Evolutionary conservation across 2,329 filamentous ascomycete genomes (phyloP), one percentile per base, ranked within the genome.

Genomic region (Diaporthe aspalathi): DNA sequence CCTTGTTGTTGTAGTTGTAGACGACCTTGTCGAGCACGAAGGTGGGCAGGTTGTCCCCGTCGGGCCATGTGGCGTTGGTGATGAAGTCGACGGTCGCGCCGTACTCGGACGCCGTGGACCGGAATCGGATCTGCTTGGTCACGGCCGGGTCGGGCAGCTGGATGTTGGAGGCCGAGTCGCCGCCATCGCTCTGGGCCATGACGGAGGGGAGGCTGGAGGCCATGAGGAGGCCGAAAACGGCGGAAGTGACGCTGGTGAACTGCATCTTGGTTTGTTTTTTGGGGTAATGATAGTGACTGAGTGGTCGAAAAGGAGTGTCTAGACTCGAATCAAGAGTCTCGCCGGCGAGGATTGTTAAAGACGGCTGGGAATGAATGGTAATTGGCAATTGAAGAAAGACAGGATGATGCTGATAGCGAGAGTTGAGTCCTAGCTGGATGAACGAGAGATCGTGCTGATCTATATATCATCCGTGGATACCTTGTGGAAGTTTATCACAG

Each of bases 1-100:
- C 60, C 29, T 24, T n/a, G 60, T 65, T 65, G 60, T 65, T 65
- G 60, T 65, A 65, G 60, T 65, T 65, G 60, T 65, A 65, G 43
- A 65, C 60, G 60, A 65, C 60, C 60, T 65, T 65, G 45, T 65
- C 60, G 45, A 65, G 8, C 2, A 65, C 43, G 3, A 65, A 65
- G 60, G 60, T 65, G 43, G 60, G 60, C 29, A 65, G 60, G 60
- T 65, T 50, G 12, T 50, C 60, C 11, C 60, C 60, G 8, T 65
- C 60, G 60, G 45, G 9, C 60, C 60, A 65, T 47, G 60, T 65
- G 20, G 60, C 60, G 60, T 65, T 65, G 60, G 60, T 65, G 60
- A 65, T 65, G 60, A 65, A 65, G 45, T 65, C 60, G 29, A 65
- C 60, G 29, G 45, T 65, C 45, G 60, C 60, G 45, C 60, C 60